Conservation (phyloP, 768 basidiomycete species). For the Podaxis mareebaensis region DNA sequence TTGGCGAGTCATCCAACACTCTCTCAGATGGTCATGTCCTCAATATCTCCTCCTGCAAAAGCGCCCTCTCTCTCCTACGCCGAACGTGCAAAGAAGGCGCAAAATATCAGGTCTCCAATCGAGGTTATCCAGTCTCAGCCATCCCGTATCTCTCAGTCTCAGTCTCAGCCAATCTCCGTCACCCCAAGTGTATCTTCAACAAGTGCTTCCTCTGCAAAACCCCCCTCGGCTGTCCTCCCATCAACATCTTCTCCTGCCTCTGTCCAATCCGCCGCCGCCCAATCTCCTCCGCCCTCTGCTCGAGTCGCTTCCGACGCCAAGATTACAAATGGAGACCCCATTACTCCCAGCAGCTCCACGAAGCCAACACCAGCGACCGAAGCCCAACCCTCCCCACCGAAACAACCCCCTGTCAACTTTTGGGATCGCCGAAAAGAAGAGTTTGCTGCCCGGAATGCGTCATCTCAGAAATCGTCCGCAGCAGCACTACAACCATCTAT, state of each 20-base stretch:
- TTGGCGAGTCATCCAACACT: conserved; percentile 11
- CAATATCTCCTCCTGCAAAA: conserved; percentile 22
- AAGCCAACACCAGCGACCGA: conserved; percentile 15
- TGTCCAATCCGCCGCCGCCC: neutral
- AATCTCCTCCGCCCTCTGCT: neutral
- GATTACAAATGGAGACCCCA: conserved; percentile 2
- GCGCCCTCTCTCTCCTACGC: conserved; percentile 55
- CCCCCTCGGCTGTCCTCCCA: conserved; percentile 11
- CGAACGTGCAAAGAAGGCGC: conserved; percentile 51
- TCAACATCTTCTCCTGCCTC: conserved; percentile 1
- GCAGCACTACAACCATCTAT: conserved; percentile 14
- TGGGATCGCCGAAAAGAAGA: conserved; percentile 28
- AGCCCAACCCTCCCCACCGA: conserved; percentile 5
- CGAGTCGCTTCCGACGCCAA: neutral
- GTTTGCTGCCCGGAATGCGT: conserved; percentile 25
- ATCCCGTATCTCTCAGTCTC: conserved; percentile 16
- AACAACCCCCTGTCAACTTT: conserved; percentile 23
- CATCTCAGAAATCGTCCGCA: neutral
- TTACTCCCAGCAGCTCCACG: neutral
- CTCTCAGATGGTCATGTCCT: conserved; percentile 24
- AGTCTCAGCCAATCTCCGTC: conserved; percentile 12
- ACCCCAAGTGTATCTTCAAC: conserved; percentile 10
- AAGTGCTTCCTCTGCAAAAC: conserved; percentile 7
- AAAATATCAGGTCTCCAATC: conserved; percentile 34
- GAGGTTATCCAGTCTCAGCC: neutral